Evolutionary conservation across 164 flowering plant genomes (phyloP), one percentile per base, ranked within the genome.

Genomic region (Annona cherimola): DNA sequence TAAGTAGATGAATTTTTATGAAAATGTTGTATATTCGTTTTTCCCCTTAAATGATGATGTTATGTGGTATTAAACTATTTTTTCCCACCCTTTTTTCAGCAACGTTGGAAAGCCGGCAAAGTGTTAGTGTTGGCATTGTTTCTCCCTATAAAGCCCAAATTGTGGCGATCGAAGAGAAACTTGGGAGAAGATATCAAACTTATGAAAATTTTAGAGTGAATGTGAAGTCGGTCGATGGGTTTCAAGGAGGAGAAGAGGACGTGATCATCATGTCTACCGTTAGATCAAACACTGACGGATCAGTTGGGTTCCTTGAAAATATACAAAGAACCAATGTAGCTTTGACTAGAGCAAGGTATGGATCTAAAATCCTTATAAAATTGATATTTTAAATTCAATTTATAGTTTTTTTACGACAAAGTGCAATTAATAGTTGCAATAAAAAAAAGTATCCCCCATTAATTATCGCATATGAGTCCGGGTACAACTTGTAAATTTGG

Each of bases 141-240:
- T 94, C 95, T 0, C 96, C 98, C 0, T 82, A 86, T 60, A 69
- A 77, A 40, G 88, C 89, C 26, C 93, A 89, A 78, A 84, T 89
- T 76, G 70, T 63, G 3, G 84, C 78, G 42, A 83, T 87, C 43
- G 74, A 78, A 42, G 73, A 80, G 12, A 81, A 76, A 67, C 69
- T 89, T 12, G 77, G 79, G 0, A 63, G 61, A 11, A 82, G 42
- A 65, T 86, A 82, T 78, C 79, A 80, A 41, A 66, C 76, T 1
- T 5, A 69, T 3, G 70, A 64, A 39, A 73, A 67, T n/a, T 86
- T 87, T 71, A 14, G 45, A 3, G 80, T 89, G 46, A 83, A 66
- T 62, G 86, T 87, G 63, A 82, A 73, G 41, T 83, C 91, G n/a
- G 63, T 85, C 60, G 90, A 87, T 80, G 90, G 89, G 1, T 87